Conservation (phyloP, 2,329 filamentous ascomycete species). For the Aspergillus fumigatiaffinis region DNA sequence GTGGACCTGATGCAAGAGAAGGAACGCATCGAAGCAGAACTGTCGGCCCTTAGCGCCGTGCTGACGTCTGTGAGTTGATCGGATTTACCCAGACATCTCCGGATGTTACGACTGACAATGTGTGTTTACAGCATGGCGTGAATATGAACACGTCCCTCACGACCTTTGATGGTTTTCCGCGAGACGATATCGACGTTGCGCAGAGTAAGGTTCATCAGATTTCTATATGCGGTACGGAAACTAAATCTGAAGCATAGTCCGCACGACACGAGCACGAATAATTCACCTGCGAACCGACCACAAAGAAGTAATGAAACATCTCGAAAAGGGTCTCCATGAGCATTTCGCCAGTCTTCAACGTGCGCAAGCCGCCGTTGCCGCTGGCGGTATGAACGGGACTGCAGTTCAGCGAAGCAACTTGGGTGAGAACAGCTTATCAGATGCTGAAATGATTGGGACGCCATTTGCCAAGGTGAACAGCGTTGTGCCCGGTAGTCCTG, state of each 20-base stretch:
- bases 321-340: slow-evolving; percentile 83
- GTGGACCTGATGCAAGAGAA: slow-evolving; percentile 80
- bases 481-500: slow-evolving; percentile 73
- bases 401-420: slow-evolving; percentile 17
- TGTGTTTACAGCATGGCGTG: slow-evolving; percentile 69
- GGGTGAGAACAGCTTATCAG: slow-evolving; percentile 18
- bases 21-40: slow-evolving; percentile 77
- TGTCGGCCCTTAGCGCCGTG: slow-evolving; percentile 77
- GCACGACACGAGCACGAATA: slow-evolving; percentile 86
- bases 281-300: slow-evolving; percentile 90
- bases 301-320: slow-evolving; percentile 76
- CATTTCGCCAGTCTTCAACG: slow-evolving; percentile 74
- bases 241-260: slow-evolving; percentile 54
- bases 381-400: slow-evolving; percentile 22
- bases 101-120: slow-evolving; percentile 11
- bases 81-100: background rate
- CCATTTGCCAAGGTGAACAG: slow-evolving; percentile 89
- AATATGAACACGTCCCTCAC: slow-evolving; percentile 86
- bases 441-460: slow-evolving; percentile 45
- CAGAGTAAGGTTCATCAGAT: slow-evolving; percentile 61
- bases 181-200: slow-evolving; percentile 89
- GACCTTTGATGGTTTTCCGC: slow-evolving; percentile 86
- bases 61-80: slow-evolving; percentile 70
- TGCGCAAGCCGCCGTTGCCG: slow-evolving; percentile 39
- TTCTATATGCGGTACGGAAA: slow-evolving; percentile 1